These are phyloP conservation scores for Tylopilus sp. DNA, from an alignment of 1,284 basidiomycete species.

Conservation along the genomic window DNA sequence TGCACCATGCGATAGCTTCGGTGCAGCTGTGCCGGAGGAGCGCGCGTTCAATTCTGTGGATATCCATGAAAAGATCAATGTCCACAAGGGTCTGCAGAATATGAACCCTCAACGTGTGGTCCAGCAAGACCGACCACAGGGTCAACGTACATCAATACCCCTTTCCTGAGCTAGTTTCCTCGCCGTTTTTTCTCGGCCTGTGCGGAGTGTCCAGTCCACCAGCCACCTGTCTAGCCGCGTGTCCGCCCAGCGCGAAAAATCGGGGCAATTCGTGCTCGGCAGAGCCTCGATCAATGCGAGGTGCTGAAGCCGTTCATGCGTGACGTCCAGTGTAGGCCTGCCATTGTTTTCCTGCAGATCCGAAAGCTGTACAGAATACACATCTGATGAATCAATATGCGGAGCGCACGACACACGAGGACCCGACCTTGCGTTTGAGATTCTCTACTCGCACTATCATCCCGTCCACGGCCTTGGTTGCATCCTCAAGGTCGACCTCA, in stretches of 20 bases:
- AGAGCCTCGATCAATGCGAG: conserved; percentile 58
- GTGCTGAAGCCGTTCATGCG: conserved; percentile 70
- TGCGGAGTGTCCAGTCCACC: conserved; percentile 85
- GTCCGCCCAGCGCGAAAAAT: conserved; percentile 74
- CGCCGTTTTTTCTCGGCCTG: conserved; percentile 69
- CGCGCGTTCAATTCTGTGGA: conserved; percentile 80
- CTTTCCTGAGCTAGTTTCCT: conserved; percentile 65
- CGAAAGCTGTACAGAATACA: conserved; percentile 47
- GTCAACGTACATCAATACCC: conserved; percentile 59
- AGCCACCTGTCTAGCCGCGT: conserved; percentile 85
- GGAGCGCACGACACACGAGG: conserved; percentile 14
- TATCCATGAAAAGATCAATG: conserved; percentile 88
- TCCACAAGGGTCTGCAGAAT: conserved; percentile 72
- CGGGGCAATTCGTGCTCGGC: conserved; percentile 48
- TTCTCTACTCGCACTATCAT: conserved; percentile 75
- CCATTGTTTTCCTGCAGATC: conserved; percentile 66
- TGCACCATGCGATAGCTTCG: conserved; percentile 93
- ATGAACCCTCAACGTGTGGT: conserved; percentile 23
- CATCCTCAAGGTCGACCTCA: conserved; percentile 46
- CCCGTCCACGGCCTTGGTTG: conserved; percentile 59
- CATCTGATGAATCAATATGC: conserved; percentile 15
- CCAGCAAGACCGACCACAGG: conserved; percentile 13
- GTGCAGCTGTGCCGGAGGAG: conserved; percentile 74
- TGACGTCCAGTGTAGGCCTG: conserved; percentile 64
- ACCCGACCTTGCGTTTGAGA: conserved; percentile 75